These are phyloP conservation scores for Suillus subalutaceus DNA, from an alignment of 768 basidiomycete species.

Conservation along the genomic window DNA sequence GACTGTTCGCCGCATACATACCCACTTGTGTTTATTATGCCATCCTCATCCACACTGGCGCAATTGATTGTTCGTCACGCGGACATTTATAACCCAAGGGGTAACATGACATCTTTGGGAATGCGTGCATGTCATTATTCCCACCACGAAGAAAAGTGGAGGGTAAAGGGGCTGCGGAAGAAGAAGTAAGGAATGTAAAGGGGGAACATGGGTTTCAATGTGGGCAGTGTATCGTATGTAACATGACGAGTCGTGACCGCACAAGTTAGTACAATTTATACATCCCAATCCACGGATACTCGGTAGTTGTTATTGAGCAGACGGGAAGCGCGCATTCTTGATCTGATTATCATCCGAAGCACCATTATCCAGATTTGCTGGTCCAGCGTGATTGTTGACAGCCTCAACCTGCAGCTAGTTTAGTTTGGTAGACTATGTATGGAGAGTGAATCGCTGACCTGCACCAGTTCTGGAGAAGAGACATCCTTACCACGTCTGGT, in stretches of 20 bases:
- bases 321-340: conserved; percentile 38
- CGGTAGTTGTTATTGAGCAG: conserved; percentile 37
- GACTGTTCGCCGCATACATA: conserved; percentile 7
- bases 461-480: conserved; percentile 1
- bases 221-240: not conserved
- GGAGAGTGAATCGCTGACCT: conserved; percentile 25
- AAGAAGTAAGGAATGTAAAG: not conserved
- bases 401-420: conserved; percentile 16
- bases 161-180: not conserved
- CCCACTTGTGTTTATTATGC: conserved; percentile 23
- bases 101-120: not conserved
- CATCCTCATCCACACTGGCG: conserved; percentile 5
- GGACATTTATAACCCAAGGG: conserved; percentile 17
- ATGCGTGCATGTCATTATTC: not conserved
- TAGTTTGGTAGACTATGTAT: no score
- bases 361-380: not conserved
- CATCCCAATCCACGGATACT: conserved; percentile 13
- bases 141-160: not conserved
- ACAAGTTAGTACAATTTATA: not conserved
- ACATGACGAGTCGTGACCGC: conserved; percentile 3
- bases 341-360: not conserved
- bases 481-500: not conserved
- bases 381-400: not conserved
- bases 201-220: not conserved
- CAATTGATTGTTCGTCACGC: conserved; percentile 9